A percentile compares a stretch with the other conserved stretches of the same genome.
Conservation (phyloP, 2,329 filamentous ascomycete genomes). For the Colletotrichum sp. region DNA sequence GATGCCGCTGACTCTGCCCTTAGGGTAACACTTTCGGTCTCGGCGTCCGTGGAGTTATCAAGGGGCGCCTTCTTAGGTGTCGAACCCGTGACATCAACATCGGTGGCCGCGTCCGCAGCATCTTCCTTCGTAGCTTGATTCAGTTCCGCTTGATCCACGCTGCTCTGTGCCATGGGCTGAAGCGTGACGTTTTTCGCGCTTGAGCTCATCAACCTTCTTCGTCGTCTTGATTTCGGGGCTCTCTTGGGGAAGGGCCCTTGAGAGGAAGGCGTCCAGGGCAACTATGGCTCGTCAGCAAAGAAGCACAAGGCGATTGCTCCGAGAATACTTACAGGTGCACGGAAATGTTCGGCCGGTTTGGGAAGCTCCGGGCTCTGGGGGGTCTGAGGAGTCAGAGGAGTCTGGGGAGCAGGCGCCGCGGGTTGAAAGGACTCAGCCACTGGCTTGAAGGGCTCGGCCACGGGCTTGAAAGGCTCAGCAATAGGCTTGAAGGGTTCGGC, state of each 20-base stretch:
- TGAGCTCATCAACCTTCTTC: slow-evolving; percentile 44
- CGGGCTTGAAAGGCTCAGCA: not conserved
- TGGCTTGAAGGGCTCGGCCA: not conserved
- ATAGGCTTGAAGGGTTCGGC: not conserved
- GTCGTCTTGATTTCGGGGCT: slow-evolving; percentile 33
- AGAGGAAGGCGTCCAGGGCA: slow-evolving; percentile 63
- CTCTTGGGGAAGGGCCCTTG: slow-evolving; percentile 54
- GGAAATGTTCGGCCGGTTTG: slow-evolving; percentile 39
- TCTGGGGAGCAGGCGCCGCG: not conserved
- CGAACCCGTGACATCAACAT: slow-evolving; percentile 24
- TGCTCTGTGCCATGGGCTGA: slow-evolving; percentile 39
- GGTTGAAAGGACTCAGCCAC: slow-evolving; percentile 8
- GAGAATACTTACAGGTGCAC: slow-evolving; percentile 52
- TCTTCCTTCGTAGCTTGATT: slow-evolving; percentile 22
- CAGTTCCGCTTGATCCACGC: slow-evolving; percentile 15
- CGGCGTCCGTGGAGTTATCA: not conserved
- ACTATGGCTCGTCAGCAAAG: slow-evolving; percentile 36
- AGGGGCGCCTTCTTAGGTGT: slow-evolving; percentile 20
- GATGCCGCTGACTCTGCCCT: not conserved
- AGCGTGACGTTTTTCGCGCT: slow-evolving; percentile 45
- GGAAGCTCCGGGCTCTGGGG: slow-evolving; percentile 18
- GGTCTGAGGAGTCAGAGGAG: not conserved
- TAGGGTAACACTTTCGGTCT: not conserved
- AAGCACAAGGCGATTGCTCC: not conserved
- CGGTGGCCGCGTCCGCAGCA: slow-evolving; percentile 17